phyloP scores from a whole-genome alignment of 805 yeast species.

The Hanseniaspora vineae region DNA sequence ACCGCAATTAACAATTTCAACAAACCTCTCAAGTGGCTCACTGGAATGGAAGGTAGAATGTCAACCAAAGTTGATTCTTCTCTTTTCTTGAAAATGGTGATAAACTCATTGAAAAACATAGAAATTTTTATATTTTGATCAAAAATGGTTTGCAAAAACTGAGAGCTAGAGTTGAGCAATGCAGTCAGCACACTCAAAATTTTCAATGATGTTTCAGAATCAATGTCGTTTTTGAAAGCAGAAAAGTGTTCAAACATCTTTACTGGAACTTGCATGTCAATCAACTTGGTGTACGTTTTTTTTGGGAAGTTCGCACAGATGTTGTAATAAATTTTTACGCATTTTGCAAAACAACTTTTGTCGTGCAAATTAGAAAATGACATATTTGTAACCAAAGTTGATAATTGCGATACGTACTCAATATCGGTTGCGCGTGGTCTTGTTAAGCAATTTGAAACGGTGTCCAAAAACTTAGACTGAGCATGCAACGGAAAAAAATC shows the following conservation, averaged over 20 bases:
- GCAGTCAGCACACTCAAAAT: slow-evolving; percentile 31
- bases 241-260: slow-evolving; percentile 24
- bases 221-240: slow-evolving; percentile 19
- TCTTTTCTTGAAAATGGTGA: slow-evolving; percentile 36
- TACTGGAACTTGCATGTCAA: slow-evolving; percentile 13
- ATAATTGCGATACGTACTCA: slow-evolving; percentile 37
- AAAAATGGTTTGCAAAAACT: slow-evolving; percentile 32
- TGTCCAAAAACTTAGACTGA: slow-evolving; percentile 66
- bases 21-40: slow-evolving; percentile 25
- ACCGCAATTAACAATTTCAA: not conserved
- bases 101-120: slow-evolving; percentile 33
- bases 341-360: slow-evolving; percentile 11
- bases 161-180: slow-evolving; percentile 31
- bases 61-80: slow-evolving; percentile 39
- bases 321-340: slow-evolving; percentile 16
- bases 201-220: slow-evolving; percentile 20
- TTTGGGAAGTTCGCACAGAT: slow-evolving; percentile 14
- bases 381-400: slow-evolving; percentile 40
- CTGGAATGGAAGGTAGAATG: slow-evolving; percentile 61
- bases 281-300: slow-evolving; percentile 1
- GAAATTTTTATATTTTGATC: slow-evolving; percentile 36
- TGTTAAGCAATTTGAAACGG: slow-evolving; percentile 58
- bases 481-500: slow-evolving; percentile 87
- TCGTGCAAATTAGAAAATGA: slow-evolving; percentile 45
- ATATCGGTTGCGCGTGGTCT: slow-evolving; percentile 33